Base-by-base conservation (phyloP, 148 eudicot species). In the Chenopodium formosanum region DNA sequence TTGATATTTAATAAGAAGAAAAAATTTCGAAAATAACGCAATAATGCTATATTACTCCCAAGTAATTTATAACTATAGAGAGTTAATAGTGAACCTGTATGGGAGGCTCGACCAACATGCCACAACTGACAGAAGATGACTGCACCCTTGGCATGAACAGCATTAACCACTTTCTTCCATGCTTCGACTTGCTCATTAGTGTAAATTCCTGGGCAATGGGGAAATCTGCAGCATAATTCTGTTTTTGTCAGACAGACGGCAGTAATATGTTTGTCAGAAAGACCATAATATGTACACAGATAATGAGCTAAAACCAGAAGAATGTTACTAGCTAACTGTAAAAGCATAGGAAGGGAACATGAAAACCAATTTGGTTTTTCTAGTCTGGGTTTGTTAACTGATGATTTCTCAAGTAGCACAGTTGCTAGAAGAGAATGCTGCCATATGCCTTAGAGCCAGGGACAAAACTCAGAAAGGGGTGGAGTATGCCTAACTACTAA, bases 41-140 rank as follows among this genome's bases (percentile, higher is more conserved):
- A 27, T 56, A 22, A 46, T 17, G 32, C 9, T 40, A 40, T 40
- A 40, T 40, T 4, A 40, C 0, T 0, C 44, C 1, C 29, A 27
- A 40, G 1, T 40, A 40, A 40, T 6, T 4, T 56, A 7, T 53
- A 53, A 56, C 17, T 48, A 62, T 72, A 32, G 22, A 10, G 25
- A 37, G 58, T 58, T 14, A n/a, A 13, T 70, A 23, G 52, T 53
- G 22, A 70, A 96, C 98, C 97, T 86, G 87, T 87, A 81, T 96
- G 98, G 53, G 99, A 96, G 76, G 98, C 98, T 34, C 98, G 89
- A 27, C 99, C 99, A 25, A 92, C 97, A 80, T 94, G 99, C 99
- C 99, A 96, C 74, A 96, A 70, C 80, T 96, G 99, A 85, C 99
- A 96, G 84, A 92, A 92, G 64, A 96, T 83, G 76, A 90, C 25